phyloP scores from a whole-genome alignment of 2,329 filamentous ascomycete genomes.

The Mariannaea elegans region DNA sequence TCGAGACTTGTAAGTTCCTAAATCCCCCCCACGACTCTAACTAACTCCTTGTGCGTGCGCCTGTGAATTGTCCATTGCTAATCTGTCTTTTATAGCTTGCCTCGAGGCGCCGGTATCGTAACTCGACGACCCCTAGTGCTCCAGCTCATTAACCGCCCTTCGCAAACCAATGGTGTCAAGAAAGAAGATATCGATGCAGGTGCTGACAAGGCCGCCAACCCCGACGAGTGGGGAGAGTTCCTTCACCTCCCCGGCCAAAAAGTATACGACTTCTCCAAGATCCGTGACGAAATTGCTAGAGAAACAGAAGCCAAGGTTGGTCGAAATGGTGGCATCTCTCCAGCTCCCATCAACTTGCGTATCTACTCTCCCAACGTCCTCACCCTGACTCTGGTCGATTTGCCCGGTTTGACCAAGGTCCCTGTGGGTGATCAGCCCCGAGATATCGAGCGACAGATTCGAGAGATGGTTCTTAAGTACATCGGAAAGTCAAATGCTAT shows the following conservation, averaged over 20 bases:
- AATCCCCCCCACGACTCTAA: slow-evolving; percentile 23
- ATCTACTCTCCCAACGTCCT: slow-evolving; percentile 99
- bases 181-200: slow-evolving; percentile 71
- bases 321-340: slow-evolving; percentile 94
- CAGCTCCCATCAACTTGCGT: slow-evolving; percentile 94
- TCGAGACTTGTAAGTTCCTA: slow-evolving; percentile 86
- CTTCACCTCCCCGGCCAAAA: slow-evolving; percentile 97
- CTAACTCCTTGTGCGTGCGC: slow-evolving; percentile 17
- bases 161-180: slow-evolving; percentile 78
- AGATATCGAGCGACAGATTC: slow-evolving; percentile 96
- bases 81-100: slow-evolving; percentile 69
- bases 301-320: slow-evolving; percentile 98
- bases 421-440: slow-evolving; percentile 95
- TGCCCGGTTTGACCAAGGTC: slow-evolving; percentile 96
- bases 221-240: slow-evolving; percentile 98
- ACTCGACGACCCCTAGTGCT: slow-evolving; percentile 95
- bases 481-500: slow-evolving; percentile 99
- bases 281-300: slow-evolving; percentile 94
- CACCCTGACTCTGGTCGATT: slow-evolving; percentile 93
- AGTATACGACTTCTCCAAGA: slow-evolving; percentile 98
- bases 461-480: slow-evolving; percentile 98
- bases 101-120: slow-evolving; percentile 96
- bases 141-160: slow-evolving; percentile 92
- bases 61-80: slow-evolving; percentile 20
- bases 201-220: slow-evolving; percentile 87